phyloP scores from a whole-genome alignment of 805 yeast species.

The Starmerella bombicola region DNA sequence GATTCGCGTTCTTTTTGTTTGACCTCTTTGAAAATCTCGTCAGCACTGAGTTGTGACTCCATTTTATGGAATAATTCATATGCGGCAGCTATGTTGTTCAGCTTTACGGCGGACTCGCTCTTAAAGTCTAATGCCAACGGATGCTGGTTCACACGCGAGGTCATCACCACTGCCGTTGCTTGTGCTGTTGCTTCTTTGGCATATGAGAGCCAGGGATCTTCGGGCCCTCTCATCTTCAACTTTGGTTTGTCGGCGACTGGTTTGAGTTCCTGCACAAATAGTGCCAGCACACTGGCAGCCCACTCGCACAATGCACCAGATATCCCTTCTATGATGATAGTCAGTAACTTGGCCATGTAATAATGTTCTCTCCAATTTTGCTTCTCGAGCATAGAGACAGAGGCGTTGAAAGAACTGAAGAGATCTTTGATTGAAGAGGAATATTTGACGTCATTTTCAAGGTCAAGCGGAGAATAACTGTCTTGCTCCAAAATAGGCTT shows the following conservation, averaged over 20 bases:
- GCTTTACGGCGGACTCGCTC: conserved; percentile 56
- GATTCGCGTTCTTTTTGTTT: conserved; percentile 22
- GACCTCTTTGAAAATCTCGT: conserved; percentile 31
- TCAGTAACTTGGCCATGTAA: conserved; percentile 51
- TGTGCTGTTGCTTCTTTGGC: conserved; percentile 28
- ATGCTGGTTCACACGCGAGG: conserved; percentile 10
- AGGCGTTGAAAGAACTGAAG: conserved; percentile 48
- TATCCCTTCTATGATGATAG: conserved; percentile 48
- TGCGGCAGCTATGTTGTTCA: conserved; percentile 45
- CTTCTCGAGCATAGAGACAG: conserved; percentile 42
- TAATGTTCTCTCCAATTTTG: conserved; percentile 54
- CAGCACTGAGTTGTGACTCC: conserved; percentile 44
- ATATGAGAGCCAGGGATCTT: conserved; percentile 29
- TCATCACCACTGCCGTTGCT: conserved; percentile 19
- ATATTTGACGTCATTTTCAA: conserved; percentile 27
- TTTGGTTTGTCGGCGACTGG: background rate
- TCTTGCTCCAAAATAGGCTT: conserved; percentile 48
- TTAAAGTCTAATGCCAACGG: conserved; percentile 46
- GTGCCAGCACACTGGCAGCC: conserved; percentile 27
- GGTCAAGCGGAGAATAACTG: conserved; percentile 40
- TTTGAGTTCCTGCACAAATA: conserved; percentile 16
- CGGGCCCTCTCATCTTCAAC: conserved; percentile 11
- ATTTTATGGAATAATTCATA: conserved; percentile 19
- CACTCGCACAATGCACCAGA: conserved; percentile 49
- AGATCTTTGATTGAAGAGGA: conserved; percentile 59